Evolutionary conservation across 192 early-diverging fungal species (phyloP), one percentile per base, ranked within the genome.

Genomic region (Mortierella alpina): DNA sequence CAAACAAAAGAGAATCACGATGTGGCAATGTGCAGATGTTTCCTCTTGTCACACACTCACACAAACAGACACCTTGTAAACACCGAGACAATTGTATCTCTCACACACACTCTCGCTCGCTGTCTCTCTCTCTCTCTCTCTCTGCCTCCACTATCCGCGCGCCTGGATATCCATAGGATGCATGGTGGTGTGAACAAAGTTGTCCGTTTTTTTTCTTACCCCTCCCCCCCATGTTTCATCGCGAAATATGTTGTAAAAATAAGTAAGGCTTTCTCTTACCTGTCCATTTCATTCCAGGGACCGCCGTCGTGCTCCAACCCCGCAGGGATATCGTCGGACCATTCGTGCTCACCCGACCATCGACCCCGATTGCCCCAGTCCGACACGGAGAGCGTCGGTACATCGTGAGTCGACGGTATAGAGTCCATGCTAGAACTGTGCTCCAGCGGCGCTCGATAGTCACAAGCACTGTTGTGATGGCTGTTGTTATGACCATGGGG

Each of bases 281-380:
- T 80, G 60, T 80, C 77, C 77, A 80, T 80, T 4, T 41, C 31
- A 39, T 72, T 70, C 77, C 77, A 80, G 31, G 70, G 77, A 50
- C 70, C 70, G 46, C 70, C 77, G 20, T 80, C 77, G 60, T 80
- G 77, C 49, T 80, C 77, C 17, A 80, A 66, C n/a, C 77, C 77
- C 14, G 67, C 65, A 14, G 77, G 77, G 48, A 80, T 68, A 15
- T 80, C 77, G 45, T 72, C 77, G 7, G 65, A 66, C 77, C 77
- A 80, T 22, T 59, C 70, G 52, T 68, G 69, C 46, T 80, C 77
- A 5, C 77, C 77, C 48, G 64, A 57, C 77, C 77, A 80, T 4
- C 70, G 64, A 12, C 70, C 65, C 15, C 61, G 69, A 61, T 80
- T 80, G 18, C 77, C 70, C 77, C 77, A 80, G 22, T 72, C 77